Conservation (phyloP, 257 asterid genomes). For the Solanum medicagineum region DNA sequence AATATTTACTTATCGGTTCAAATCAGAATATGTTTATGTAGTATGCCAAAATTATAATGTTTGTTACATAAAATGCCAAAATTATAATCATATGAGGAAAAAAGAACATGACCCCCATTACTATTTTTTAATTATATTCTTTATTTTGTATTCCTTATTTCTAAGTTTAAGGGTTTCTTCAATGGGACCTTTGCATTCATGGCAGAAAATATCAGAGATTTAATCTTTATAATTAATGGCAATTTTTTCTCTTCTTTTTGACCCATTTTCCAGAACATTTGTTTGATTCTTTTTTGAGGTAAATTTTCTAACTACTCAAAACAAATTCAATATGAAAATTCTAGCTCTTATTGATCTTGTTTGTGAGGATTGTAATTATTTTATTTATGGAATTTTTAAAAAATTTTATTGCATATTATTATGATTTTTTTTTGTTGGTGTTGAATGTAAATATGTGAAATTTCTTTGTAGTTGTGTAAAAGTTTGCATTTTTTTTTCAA, state of each 20-base stretch:
- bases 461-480: not conserved
- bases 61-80: not conserved
- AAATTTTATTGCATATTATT: not conserved
- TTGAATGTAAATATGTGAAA: not conserved
- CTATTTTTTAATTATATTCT: not conserved
- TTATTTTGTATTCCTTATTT: not conserved
- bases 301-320: not conserved
- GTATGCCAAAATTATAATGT: not conserved
- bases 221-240: not conserved
- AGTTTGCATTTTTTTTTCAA: not conserved
- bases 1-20: accelerated
- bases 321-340: not conserved
- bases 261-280: not conserved
- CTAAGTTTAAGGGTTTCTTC: not conserved
- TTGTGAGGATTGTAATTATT: not conserved
- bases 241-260: not conserved
- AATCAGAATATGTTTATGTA: not conserved
- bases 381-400: not conserved
- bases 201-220: not conserved
- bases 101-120: not conserved
- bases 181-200: not conserved
- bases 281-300: not conserved
- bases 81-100: not conserved
- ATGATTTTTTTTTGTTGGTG: not conserved
- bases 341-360: not conserved